Evolutionary conservation across 768 basidiomycete species (phyloP).

Genomic region (Butyriboletus loyo): DNA sequence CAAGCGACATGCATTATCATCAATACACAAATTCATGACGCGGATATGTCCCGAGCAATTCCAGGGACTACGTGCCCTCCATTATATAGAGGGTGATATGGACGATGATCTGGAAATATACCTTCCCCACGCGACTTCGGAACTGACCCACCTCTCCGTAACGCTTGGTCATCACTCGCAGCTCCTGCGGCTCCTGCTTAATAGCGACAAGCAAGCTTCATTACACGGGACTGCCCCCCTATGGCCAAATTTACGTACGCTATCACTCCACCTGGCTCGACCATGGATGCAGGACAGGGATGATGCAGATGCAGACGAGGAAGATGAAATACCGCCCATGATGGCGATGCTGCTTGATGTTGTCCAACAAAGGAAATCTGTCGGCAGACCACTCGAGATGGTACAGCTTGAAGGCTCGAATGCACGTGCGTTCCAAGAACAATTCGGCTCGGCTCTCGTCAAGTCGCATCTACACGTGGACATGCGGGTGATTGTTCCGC

Average conservation of each 20-base stretch:
- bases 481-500: slow-evolving; percentile 16
- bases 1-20: slow-evolving; percentile 28
- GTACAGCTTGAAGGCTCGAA: slow-evolving; percentile 28
- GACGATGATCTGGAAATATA: slow-evolving; percentile 36
- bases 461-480: slow-evolving; percentile 29
- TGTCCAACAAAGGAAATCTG: slow-evolving; percentile 29
- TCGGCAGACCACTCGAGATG: slow-evolving; percentile 25
- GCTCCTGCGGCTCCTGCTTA: slow-evolving; percentile 31
- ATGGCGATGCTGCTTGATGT: slow-evolving; percentile 33
- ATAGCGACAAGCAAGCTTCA: slow-evolving; percentile 34
- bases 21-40: slow-evolving; percentile 36
- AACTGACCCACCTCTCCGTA: slow-evolving; percentile 33
- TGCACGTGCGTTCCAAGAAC: slow-evolving; percentile 25
- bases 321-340: slow-evolving; percentile 29
- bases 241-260: slow-evolving; percentile 31
- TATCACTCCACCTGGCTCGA: slow-evolving; percentile 26
- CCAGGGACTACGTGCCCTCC: slow-evolving; percentile 29
- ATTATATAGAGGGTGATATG: slow-evolving; percentile 35
- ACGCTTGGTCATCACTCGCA: slow-evolving; percentile 33
- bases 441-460: slow-evolving; percentile 20
- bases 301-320: slow-evolving; percentile 30
- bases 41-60: slow-evolving; percentile 35
- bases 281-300: slow-evolving; percentile 32
- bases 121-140: slow-evolving; percentile 32
- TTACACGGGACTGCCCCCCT: slow-evolving; percentile 30